Evolutionary conservation across 139 green algal species (phyloP), one percentile per base, ranked within the genome.

Genomic region (Micractinium sp.): DNA sequence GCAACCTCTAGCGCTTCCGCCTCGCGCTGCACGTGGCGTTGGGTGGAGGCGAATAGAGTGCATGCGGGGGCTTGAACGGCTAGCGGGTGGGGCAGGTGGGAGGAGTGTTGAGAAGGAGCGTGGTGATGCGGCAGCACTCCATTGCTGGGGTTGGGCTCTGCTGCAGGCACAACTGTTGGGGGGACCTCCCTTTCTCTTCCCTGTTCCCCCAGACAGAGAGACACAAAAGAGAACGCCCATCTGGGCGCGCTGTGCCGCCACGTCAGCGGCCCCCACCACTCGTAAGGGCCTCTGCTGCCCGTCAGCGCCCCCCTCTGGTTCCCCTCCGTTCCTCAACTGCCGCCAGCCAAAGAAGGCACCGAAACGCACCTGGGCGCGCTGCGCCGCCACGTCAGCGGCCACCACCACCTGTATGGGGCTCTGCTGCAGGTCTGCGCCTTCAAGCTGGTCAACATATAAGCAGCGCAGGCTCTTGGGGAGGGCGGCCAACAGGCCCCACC

Each of bases 381-480:
- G 71, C 20, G 85, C 85, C 71, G 16, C 85, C 1, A 23, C 25
- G 71, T 88, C 85, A 14, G 85, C 85, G 29, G 53, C 71, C 85
- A 88, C 85, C 71, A 88, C 85, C 85, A 88, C 71, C n/a, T 81
- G 23, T 69, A 85, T 25, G 12, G 74, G 39, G 20, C 27, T 84
- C 85, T 77, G 53, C 85, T 76, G 12, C 13, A 38, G 39, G 77
- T 92, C 91, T 0, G 56, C 86, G 0, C 61, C 81, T 60, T 90
- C 85, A 78, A 93, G 85, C 82, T 93, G 91, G 27, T 92, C 91
- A 4, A 93, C 91, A 41, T 92, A 92, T 23, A 93, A 82, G 31
- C 85, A 74, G 36, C 78, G 47, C 53, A 91, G 35, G 29, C 67
- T 82, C 39, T 78, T 73, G 14, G 89, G 85, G 74, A 92, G 67